phyloP scores from a whole-genome alignment of 805 yeast species.

The Kluyveromyces siamensis region DNA sequence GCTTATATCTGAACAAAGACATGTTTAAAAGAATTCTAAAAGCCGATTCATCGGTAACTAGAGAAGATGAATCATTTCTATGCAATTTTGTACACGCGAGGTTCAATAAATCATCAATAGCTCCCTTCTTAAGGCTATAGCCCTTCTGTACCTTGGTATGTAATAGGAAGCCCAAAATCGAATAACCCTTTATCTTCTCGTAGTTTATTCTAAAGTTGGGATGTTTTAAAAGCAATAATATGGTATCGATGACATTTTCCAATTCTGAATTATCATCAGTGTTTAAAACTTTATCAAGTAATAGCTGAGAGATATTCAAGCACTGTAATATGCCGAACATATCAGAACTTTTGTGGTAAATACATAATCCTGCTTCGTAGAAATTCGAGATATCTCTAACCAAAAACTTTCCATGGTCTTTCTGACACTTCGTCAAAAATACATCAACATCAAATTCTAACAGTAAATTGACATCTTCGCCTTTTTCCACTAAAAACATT shows the following conservation, averaged over 20 bases:
- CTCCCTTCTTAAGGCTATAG: background rate
- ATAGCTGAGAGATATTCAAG: background rate
- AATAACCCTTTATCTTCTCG: slow-evolving; percentile 14
- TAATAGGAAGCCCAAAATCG: slow-evolving; percentile 14
- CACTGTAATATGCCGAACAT: background rate
- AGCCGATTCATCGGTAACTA: background rate
- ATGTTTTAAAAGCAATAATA: slow-evolving; percentile 10
- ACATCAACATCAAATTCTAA: background rate
- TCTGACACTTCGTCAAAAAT: background rate
- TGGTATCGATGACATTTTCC: background rate
- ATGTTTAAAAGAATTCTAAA: background rate
- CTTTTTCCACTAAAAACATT: background rate
- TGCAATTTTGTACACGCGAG: no score
- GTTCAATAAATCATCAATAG: background rate
- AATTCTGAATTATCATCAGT: slow-evolving; percentile 2
- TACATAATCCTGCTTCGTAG: background rate
- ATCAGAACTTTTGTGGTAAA: background rate
- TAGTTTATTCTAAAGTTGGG: slow-evolving; percentile 11
- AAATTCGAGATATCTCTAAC: background rate
- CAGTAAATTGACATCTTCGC: background rate
- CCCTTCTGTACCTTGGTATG: slow-evolving; percentile 6
- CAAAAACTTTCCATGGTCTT: background rate
- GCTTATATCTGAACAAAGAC: background rate
- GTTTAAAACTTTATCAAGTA: slow-evolving; percentile 6
- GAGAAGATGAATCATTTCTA: no score